These are phyloP conservation scores for Camelina hispida DNA, from an alignment of 345 rosid genomes.

Conservation along the genomic window DNA sequence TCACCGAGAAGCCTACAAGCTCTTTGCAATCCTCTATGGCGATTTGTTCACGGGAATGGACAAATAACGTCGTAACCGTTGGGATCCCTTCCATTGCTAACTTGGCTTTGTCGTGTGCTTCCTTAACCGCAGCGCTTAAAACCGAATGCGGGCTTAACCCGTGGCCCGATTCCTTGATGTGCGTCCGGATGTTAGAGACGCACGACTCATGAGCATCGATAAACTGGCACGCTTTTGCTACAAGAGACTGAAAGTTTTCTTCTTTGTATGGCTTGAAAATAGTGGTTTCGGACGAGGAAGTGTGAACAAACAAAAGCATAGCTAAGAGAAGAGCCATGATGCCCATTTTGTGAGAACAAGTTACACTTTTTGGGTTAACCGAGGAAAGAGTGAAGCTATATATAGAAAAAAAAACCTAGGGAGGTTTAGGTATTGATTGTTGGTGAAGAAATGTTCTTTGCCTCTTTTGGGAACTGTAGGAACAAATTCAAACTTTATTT, in stretches of 20 bases:
- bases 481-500: conserved; percentile 38
- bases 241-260: conserved; percentile 48
- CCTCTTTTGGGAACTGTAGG: conserved; percentile 44
- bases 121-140: conserved; percentile 61
- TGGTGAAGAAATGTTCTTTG: conserved; percentile 55
- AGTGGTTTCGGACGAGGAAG: conserved; percentile 43
- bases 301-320: conserved; percentile 43
- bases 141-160: conserved; percentile 53
- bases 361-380: neutral
- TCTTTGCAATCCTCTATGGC: conserved; percentile 93
- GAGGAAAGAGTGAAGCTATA: conserved; percentile 11
- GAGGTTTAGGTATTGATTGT: conserved; percentile 54
- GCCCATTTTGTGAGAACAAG: conserved; percentile 49
- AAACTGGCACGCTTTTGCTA: conserved; percentile 54
- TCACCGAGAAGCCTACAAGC: conserved; percentile 85
- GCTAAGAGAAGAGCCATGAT: conserved; percentile 45
- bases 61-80: conserved; percentile 58
- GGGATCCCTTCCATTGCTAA: conserved; percentile 58
- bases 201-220: conserved; percentile 61
- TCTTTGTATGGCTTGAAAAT: conserved; percentile 41
- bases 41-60: conserved; percentile 74
- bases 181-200: conserved; percentile 50
- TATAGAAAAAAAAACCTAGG: conserved; percentile 2
- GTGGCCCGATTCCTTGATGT: conserved; percentile 45
- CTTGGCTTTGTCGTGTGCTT: conserved; percentile 71